Evolutionary conservation across 805 yeast species (phyloP).

Genomic region (Candida schatavii): DNA sequence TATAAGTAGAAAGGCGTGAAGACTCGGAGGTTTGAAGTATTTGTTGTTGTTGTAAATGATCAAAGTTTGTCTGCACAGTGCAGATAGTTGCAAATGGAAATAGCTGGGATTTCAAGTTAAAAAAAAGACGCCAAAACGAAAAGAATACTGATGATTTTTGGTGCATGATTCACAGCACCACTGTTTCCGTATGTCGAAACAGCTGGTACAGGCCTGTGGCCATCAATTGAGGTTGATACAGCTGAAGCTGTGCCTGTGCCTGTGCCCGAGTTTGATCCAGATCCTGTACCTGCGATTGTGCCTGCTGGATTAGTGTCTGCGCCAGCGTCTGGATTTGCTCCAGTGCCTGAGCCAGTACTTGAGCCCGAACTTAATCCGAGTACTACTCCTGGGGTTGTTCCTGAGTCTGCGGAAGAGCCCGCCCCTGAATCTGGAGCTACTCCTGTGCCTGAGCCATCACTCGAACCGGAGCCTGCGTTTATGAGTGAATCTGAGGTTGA

Average conservation of each 20-base stretch:
- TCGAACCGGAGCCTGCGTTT: background rate
- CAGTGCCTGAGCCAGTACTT: too few relatives aligned
- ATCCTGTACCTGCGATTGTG: background rate
- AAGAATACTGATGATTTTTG: background rate
- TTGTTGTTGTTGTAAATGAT: too few relatives aligned
- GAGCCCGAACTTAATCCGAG: too few relatives aligned
- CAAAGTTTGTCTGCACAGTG: too few relatives aligned
- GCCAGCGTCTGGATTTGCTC: too few relatives aligned
- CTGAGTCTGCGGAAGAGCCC: too few relatives aligned
- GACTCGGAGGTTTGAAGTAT: too few relatives aligned
- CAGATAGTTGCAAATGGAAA: too few relatives aligned
- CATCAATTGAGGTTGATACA: background rate
- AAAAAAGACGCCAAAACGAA: background rate
- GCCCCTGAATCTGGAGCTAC: too few relatives aligned
- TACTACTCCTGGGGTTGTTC: too few relatives aligned
- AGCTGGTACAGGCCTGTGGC: background rate
- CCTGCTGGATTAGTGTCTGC: background rate
- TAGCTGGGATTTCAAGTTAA: too few relatives aligned
- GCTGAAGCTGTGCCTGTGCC: background rate
- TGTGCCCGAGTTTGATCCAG: conserved; percentile 1
- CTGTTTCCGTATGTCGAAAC: background rate
- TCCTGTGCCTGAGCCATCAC: background rate
- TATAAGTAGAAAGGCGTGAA: too few relatives aligned
- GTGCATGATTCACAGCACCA: background rate
- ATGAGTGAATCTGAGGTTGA: background rate